Base-by-base conservation (phyloP, 495 filamentous ascomycete genomes). In the Penicillium canescens region DNA sequence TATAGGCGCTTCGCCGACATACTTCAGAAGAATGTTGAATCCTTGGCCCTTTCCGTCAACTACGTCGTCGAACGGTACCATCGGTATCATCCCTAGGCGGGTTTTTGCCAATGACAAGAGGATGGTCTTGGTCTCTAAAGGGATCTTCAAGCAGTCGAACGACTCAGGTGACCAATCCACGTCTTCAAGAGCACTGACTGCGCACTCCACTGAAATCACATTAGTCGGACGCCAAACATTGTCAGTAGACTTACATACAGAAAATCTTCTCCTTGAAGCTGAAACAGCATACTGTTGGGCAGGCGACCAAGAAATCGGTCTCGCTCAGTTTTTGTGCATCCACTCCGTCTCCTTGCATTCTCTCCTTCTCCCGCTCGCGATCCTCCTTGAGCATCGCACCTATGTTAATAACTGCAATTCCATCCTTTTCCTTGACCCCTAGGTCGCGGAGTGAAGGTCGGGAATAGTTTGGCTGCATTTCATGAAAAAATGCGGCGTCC, bases 231-330 rank as follows among this genome's bases (percentile, higher is more conserved):
- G 10, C 40, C 47, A 39, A 57, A 46, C 18, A 37, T 47, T 46
- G n/a, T 52, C 26, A 33, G 33, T 48, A 23, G 18, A 48, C 0
- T 54, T 6, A 58, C 40, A 50, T 62, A 70, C 55, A 55, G 42
- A 53, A 70, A 12, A 66, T 55, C 41, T 70, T 70, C 43, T 66
- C 59, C 53, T 59, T 57, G 33, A 71, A 61, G 49, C 68, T 65
- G 45, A 59, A 59, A 46, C 46, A 68, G 53, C 42, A 62, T 16
- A 70, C 55, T 40, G 54, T 63, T 43, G 48, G 61, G 47, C 49
- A 58, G 46, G 58, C 47, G 51, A 68, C 50, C 43, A 71, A 50
- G 16, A 67, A 64, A 59, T 64, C 60, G 21, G 57, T 44, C 42
- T 63, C 49, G 31, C 54, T 52, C 42, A 69, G 47, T 37, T 65